Evolutionary conservation across 2,329 filamentous ascomycete genomes (phyloP).

Genomic region (Beauveria asiatica): DNA sequence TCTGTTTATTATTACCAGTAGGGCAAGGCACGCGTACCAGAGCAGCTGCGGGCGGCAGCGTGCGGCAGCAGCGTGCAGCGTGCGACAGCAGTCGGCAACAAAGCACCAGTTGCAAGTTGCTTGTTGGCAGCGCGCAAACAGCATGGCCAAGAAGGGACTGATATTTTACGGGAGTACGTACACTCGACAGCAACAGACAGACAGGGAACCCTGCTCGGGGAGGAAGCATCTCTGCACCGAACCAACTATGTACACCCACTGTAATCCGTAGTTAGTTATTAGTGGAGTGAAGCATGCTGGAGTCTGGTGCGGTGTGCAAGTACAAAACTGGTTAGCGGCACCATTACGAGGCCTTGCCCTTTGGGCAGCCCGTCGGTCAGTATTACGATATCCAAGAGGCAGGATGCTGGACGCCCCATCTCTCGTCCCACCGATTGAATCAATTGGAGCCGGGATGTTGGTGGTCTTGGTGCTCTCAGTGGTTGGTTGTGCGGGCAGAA

Average conservation of each 20-base stretch:
- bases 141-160: background rate
- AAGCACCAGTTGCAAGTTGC: background rate
- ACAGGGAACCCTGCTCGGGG: background rate
- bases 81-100: background rate
- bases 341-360: background rate
- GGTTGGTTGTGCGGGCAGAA: background rate
- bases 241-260: too few species aligned
- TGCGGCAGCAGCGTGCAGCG: background rate
- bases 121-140: background rate
- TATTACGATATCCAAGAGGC: background rate
- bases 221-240: background rate
- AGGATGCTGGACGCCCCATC: background rate
- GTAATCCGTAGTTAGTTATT: too few species aligned
- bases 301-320: conserved; percentile 5
- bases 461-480: background rate
- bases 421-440: background rate
- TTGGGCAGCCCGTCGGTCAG: background rate
- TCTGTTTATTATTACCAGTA: background rate
- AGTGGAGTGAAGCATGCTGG: background rate
- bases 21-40: background rate
- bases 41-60: background rate
- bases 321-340: conserved; percentile 4
- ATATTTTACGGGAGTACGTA: too few species aligned
- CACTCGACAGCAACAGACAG: background rate
- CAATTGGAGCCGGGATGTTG: too few species aligned